Evolutionary conservation across 169 alveolate genomes (phyloP).

Genomic region (Eimeria maxima): DNA sequence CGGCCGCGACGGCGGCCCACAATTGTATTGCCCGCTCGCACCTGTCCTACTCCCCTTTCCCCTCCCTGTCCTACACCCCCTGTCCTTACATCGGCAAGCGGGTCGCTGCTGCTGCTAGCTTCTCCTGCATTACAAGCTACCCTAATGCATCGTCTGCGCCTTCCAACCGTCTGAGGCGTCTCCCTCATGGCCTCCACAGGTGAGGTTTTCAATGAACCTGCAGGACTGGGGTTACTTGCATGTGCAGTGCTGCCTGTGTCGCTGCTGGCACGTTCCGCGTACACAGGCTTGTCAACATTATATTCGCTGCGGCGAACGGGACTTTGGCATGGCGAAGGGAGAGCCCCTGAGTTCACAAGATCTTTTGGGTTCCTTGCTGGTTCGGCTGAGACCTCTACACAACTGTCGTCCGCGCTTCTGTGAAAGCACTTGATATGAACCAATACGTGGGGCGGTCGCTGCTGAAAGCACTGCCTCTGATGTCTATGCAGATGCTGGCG

Average conservation of each 20-base stretch:
- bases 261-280: background rate
- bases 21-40: background rate
- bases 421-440: background rate
- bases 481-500: background rate
- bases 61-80: background rate
- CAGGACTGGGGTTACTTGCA: background rate
- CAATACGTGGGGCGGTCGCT: background rate
- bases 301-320: background rate
- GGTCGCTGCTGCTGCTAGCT: slow-evolving; percentile 27
- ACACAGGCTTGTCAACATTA: background rate
- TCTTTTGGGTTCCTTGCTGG: background rate
- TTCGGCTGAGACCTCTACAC: background rate
- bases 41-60: background rate
- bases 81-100: background rate
- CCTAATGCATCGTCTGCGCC: slow-evolving; percentile 39
- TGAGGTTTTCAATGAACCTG: background rate
- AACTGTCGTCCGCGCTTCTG: background rate
- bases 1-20: slow-evolving; percentile 66
- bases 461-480: slow-evolving; percentile 12
- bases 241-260: background rate
- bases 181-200: background rate
- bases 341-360: slow-evolving; percentile 8
- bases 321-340: background rate
- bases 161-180: background rate
- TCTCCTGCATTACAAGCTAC: background rate